Conservation (phyloP, 1,284 basidiomycete genomes). For the Moesziomyces sp. region DNA sequence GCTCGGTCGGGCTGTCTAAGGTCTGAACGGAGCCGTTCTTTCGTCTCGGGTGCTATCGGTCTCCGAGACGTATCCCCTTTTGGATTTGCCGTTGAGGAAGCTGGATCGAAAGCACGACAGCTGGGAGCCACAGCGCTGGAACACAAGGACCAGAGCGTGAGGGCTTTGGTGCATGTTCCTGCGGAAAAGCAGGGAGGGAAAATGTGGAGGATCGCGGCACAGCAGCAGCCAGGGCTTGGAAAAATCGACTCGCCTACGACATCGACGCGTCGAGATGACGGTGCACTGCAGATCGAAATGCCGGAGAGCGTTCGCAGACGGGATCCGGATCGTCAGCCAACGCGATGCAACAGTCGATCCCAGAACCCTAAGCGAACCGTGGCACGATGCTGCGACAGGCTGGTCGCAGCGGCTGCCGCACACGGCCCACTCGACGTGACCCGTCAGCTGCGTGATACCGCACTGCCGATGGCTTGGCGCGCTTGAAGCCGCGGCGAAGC, state of each 20-base stretch:
- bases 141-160: no score
- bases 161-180: no score
- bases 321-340: conserved; percentile 11
- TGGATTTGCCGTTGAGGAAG: no score
- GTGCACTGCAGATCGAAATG: conserved; percentile 9
- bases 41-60: no score
- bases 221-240: background rate
- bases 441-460: background rate
- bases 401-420: conserved; percentile 1
- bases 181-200: no score
- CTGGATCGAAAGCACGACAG: no score
- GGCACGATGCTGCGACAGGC: background rate
- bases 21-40: no score
- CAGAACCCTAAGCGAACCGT: conserved; percentile 5
- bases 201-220: background rate
- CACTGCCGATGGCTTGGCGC: conserved; percentile 5
- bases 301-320: background rate
- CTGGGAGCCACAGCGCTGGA: no score
- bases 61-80: no score
- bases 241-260: conserved; percentile 1
- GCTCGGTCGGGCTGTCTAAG: no score
- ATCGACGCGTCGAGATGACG: conserved; percentile 12
- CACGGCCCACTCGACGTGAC: background rate
- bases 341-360: conserved; percentile 13
- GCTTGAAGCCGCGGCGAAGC: background rate